Conservation (phyloP, 2,329 filamentous ascomycete genomes). For the Aspergillus sp. region DNA sequence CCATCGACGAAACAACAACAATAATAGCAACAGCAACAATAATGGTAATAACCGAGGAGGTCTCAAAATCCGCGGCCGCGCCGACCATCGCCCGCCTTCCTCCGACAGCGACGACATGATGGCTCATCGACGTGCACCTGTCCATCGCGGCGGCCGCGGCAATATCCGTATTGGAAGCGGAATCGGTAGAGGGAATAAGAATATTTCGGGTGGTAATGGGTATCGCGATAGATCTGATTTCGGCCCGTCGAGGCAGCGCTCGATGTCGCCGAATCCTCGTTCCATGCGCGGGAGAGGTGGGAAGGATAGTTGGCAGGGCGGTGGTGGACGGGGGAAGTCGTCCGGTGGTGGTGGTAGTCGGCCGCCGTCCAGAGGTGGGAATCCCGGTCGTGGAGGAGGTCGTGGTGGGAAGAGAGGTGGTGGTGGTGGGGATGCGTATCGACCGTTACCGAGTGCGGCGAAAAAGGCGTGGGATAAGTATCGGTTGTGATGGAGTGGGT, state of each 20-base stretch:
- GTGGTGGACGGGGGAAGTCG: conserved; percentile 6
- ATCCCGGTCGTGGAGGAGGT: conserved; percentile 22
- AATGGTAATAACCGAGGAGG: conserved; percentile 16
- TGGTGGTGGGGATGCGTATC: conserved; percentile 29
- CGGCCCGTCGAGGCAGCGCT: conserved; percentile 24
- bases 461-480: conserved; percentile 37
- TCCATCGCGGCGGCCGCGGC: conserved; percentile 30
- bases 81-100: conserved; percentile 30
- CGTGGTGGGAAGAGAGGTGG: conserved; percentile 22
- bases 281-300: conserved; percentile 21
- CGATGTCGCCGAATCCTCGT: conserved; percentile 33
- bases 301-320: conserved; percentile 23
- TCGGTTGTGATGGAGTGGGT: conserved; percentile 24
- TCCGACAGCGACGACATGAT: conserved; percentile 41
- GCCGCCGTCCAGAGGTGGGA: background rate
- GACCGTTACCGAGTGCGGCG: conserved; percentile 35
- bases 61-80: conserved; percentile 41
- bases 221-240: too few species aligned
- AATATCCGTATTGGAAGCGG: conserved; percentile 40
- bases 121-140: conserved; percentile 29
- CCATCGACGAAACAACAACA: background rate
- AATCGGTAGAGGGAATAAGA: conserved; percentile 30
- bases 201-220: conserved; percentile 9
- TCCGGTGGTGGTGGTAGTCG: background rate
- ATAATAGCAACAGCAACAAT: too few species aligned